phyloP scores from a whole-genome alignment of 2,329 filamentous ascomycete species.

The Chaetomiaceae sp. region DNA sequence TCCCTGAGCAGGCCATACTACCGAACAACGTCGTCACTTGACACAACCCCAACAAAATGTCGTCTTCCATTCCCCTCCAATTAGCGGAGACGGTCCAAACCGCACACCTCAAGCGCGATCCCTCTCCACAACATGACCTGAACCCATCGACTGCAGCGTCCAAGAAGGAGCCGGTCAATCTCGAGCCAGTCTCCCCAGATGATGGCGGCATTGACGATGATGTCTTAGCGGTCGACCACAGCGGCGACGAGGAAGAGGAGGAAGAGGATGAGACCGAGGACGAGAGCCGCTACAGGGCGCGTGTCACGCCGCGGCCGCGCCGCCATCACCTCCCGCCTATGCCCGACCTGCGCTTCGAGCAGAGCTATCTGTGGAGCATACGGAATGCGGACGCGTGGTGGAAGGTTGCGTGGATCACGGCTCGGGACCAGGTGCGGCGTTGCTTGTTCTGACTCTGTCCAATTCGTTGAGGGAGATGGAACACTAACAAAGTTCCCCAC shows the following conservation, averaged over 20 bases:
- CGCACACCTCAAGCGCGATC: constrained; percentile 68
- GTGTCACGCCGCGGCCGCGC: constrained; percentile 43
- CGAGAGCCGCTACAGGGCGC: constrained; percentile 4
- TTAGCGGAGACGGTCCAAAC: constrained; percentile 77
- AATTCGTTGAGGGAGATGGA: not conserved
- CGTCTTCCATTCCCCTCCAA: constrained; percentile 56
- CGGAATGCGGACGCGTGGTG: constrained; percentile 73
- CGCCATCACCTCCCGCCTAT: constrained; percentile 55
- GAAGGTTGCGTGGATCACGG: constrained; percentile 76
- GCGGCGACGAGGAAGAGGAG: constrained; percentile 44
- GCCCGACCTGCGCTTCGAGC: constrained; percentile 92
- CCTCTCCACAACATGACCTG: constrained; percentile 68
- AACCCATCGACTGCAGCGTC: constrained; percentile 76
- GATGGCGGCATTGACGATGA: constrained; percentile 57
- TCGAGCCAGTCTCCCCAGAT: constrained; percentile 45
- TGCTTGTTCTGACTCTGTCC: not conserved
- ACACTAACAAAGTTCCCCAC: too few species aligned
- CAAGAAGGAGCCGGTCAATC: constrained; percentile 56
- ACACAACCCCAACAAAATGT: constrained; percentile 38
- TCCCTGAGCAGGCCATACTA: not conserved
- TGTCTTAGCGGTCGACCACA: constrained; percentile 14
- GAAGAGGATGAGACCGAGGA: constrained; percentile 47
- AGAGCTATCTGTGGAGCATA: constrained; percentile 93
- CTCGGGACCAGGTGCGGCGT: constrained; percentile 72
- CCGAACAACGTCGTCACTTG: not conserved